Evolutionary conservation across 495 filamentous ascomycete genomes (phyloP).

Genomic region (Pseudotulostoma volvatum): DNA sequence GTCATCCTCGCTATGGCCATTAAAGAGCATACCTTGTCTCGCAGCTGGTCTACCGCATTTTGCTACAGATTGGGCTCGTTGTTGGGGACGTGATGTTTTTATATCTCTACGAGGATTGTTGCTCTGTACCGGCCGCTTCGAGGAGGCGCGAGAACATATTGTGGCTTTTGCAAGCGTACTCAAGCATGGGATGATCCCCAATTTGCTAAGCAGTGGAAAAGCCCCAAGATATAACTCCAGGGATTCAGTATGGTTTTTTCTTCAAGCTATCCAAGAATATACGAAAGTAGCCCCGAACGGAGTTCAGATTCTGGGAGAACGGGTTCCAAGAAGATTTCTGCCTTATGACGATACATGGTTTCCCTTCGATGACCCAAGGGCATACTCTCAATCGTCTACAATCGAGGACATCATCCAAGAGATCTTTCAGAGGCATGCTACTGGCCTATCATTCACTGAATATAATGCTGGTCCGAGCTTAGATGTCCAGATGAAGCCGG

Average conservation of each 20-base stretch:
- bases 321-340: slow-evolving; percentile 71
- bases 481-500: slow-evolving; percentile 83
- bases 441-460: slow-evolving; percentile 78
- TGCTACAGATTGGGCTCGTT: slow-evolving; percentile 80
- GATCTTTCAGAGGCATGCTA: slow-evolving; percentile 76
- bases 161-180: slow-evolving; percentile 89
- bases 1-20: slow-evolving; percentile 78
- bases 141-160: slow-evolving; percentile 85
- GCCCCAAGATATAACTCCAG: slow-evolving; percentile 92
- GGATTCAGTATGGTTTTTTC: slow-evolving; percentile 94
- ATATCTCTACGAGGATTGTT: slow-evolving; percentile 85
- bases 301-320: slow-evolving; percentile 52
- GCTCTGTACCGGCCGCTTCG: slow-evolving; percentile 73
- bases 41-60: slow-evolving; percentile 95
- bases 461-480: slow-evolving; percentile 80
- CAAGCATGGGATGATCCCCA: slow-evolving; percentile 98
- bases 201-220: slow-evolving; percentile 71
- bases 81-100: slow-evolving; percentile 95
- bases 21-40: slow-evolving; percentile 65
- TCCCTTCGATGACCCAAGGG: slow-evolving; percentile 55
- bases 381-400: slow-evolving; percentile 67
- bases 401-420: slow-evolving; percentile 87
- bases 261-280: slow-evolving; percentile 92
- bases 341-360: slow-evolving; percentile 96
- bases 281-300: slow-evolving; percentile 70